Percentiles rank a stretch among this genome's conserved stretches.
phyloP scores from a whole-genome alignment of 106 monocot species.

The Dendrobium officinale region DNA sequence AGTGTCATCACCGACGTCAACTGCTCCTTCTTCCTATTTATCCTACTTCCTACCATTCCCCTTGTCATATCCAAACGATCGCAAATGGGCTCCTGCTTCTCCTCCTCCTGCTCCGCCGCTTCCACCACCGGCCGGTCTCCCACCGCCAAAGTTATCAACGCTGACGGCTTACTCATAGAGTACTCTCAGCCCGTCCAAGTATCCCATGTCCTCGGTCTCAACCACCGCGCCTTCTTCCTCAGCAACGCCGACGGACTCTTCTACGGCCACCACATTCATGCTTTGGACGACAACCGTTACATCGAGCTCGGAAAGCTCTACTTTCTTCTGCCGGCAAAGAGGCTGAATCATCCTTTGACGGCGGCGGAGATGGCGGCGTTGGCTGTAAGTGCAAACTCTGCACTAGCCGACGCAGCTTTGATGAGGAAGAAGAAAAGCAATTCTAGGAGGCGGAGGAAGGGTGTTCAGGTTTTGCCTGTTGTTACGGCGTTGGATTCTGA shows the following conservation, averaged over 20 bases:
- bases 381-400: constrained; percentile 9
- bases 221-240: constrained; percentile 1
- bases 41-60: background rate
- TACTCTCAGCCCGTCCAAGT: background rate
- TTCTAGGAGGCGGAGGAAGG: background rate
- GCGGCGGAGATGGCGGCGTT: constrained; percentile 12
- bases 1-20: background rate
- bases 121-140: background rate
- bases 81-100: constrained; percentile 2
- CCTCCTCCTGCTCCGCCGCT: background rate
- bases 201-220: background rate
- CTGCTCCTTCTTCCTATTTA: background rate
- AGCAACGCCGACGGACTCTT: constrained; percentile 16
- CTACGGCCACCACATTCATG: background rate
- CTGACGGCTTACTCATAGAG: background rate
- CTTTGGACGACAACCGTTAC: background rate
- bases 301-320: constrained; percentile 9
- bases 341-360: background rate
- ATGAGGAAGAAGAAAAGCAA: background rate
- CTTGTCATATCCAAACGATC: background rate
- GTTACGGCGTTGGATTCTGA: background rate
- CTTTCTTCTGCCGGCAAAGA: constrained; percentile 11
- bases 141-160: background rate
- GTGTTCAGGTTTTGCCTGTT: background rate
- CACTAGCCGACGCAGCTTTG: background rate